Conservation (phyloP, 192 early-diverging fungal genomes). For the Mortierella antarctica region DNA sequence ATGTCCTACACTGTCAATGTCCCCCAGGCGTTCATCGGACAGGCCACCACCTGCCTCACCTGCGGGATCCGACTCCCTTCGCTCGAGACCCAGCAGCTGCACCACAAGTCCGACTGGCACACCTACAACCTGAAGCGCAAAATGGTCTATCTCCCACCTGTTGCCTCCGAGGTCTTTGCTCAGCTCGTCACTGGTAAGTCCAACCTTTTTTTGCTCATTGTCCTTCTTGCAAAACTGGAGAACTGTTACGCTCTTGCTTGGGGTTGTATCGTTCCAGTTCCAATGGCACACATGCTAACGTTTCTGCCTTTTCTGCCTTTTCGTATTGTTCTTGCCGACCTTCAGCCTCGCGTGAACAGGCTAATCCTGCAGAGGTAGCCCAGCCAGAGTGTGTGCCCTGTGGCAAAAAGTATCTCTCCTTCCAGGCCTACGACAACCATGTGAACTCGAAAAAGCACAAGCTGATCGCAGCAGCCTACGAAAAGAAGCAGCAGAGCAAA, state of each 20-base stretch:
- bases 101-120: constrained; percentile 98
- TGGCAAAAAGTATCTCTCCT: constrained; percentile 78
- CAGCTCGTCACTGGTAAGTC: constrained; percentile 70
- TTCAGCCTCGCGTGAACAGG: constrained; percentile 51
- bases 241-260: background rate
- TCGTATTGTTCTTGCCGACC: background rate
- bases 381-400: constrained; percentile 52
- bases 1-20: constrained; percentile 44
- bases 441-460: constrained; percentile 94
- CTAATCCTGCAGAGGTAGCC: constrained; percentile 30
- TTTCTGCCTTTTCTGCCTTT: background rate
- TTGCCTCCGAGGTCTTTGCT: constrained; percentile 85
- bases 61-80: constrained; percentile 95
- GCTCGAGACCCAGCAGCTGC: constrained; percentile 88
- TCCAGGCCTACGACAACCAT: constrained; percentile 92
- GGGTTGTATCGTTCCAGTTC: background rate
- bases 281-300: background rate
- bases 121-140: constrained; percentile 99
- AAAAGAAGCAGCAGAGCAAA: constrained; percentile 30
- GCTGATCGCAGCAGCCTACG: constrained; percentile 54
- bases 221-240: background rate
- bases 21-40: constrained; percentile 31
- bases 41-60: constrained; percentile 74
- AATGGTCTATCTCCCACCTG: constrained; percentile 90
- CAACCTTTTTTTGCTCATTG: background rate